Evolutionary conservation across 495 filamentous ascomycete genomes (phyloP).

Genomic region (Pyronema omphalodes): DNA sequence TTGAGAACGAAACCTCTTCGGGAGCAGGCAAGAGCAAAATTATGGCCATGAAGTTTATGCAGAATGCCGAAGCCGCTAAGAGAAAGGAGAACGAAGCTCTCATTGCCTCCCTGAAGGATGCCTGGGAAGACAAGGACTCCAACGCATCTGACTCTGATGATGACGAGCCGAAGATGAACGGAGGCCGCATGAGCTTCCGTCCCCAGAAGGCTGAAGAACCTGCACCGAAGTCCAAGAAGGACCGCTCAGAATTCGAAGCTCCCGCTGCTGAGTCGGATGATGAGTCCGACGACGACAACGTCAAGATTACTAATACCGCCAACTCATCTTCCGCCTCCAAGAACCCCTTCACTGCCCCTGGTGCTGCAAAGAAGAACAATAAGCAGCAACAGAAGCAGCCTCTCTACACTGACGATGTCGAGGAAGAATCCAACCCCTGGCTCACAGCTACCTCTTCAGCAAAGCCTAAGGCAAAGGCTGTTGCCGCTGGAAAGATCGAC

Average conservation of each 20-base stretch:
- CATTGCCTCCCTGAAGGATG: conserved; percentile 53
- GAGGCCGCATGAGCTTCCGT: conserved; percentile 49
- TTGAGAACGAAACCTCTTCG: conserved; percentile 27
- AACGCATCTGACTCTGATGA: conserved; percentile 39
- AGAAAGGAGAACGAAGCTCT: conserved; percentile 67
- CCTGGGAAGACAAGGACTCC: conserved; percentile 30
- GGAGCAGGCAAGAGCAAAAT: conserved; percentile 25
- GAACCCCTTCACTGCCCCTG: conserved; percentile 15
- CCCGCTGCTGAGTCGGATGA: conserved; percentile 7
- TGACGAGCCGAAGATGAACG: conserved; percentile 31
- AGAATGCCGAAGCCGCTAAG: conserved; percentile 57
- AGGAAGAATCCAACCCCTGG: conserved; percentile 32
- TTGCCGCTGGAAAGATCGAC: conserved; percentile 12
- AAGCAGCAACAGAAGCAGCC: conserved; percentile 3
- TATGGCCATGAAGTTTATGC: conserved; percentile 78
- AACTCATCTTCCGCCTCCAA: not conserved
- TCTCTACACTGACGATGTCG: conserved; percentile 13
- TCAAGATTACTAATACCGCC: conserved; percentile 18
- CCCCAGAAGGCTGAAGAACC: conserved; percentile 24
- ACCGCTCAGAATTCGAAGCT: conserved; percentile 15
- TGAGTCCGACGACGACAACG: conserved; percentile 30
- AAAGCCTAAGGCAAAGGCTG: conserved; percentile 11
- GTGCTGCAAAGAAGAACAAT: not conserved
- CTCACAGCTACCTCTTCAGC: conserved; percentile 11
- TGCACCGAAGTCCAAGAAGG: conserved; percentile 2